Evolutionary conservation across 2,329 filamentous ascomycete species (phyloP).

Genomic region (Cladosporium colombiae): DNA sequence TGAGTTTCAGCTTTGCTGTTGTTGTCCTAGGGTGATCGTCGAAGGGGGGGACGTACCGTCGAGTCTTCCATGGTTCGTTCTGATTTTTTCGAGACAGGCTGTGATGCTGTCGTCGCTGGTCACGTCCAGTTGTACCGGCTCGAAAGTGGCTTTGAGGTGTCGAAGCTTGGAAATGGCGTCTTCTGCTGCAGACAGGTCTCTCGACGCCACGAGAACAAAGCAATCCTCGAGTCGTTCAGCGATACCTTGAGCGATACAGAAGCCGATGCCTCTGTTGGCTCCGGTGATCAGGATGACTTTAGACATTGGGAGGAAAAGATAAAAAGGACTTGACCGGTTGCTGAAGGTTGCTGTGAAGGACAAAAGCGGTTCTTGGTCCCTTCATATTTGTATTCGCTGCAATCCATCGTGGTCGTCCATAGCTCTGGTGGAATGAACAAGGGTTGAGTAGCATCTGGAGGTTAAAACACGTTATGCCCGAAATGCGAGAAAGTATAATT

Average conservation of each 20-base stretch:
- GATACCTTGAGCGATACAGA: conserved; percentile 26
- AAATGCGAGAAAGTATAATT: background rate
- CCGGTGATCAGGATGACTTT: conserved; percentile 27
- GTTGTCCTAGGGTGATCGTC: background rate
- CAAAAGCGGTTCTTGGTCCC: background rate
- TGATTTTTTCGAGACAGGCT: conserved; percentile 27
- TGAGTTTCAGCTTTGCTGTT: background rate
- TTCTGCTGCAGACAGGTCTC: conserved; percentile 30
- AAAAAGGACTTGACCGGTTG: background rate
- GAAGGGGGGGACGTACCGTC: conserved; percentile 24
- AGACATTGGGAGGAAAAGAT: background rate
- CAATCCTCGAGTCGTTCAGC: conserved; percentile 28
- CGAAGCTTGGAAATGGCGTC: conserved; percentile 32
- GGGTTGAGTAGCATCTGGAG: background rate
- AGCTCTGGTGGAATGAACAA: background rate
- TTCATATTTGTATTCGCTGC: background rate
- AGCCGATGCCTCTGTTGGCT: conserved; percentile 29
- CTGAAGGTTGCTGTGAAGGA: background rate
- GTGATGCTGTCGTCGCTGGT: conserved; percentile 32
- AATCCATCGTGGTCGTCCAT: background rate
- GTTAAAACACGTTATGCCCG: background rate
- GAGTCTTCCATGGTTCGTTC: conserved; percentile 29
- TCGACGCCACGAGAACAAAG: conserved; percentile 37
- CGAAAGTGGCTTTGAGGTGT: conserved; percentile 25
- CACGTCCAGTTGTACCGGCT: conserved; percentile 35